Evolutionary conservation across 2,329 filamentous ascomycete species (phyloP).

Genomic region (Davidsoniella virescens): DNA sequence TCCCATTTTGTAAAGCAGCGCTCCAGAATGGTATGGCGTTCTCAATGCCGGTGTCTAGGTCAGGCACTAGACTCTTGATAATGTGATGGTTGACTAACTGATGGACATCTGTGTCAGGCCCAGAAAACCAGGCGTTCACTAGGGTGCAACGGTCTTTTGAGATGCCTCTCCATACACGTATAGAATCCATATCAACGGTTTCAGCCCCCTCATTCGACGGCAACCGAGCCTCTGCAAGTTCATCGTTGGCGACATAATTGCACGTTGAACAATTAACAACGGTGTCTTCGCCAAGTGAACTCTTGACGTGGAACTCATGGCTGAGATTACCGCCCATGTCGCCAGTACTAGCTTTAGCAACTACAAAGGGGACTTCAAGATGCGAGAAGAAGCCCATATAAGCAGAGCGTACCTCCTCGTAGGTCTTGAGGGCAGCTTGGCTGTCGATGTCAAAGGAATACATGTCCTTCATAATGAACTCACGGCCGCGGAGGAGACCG

Average conservation of each 20-base stretch:
- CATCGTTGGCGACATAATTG: slow-evolving; percentile 69
- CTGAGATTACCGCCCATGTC: slow-evolving; percentile 87
- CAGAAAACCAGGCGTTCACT: slow-evolving; percentile 53
- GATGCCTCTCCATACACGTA: slow-evolving; percentile 42
- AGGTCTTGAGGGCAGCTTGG: slow-evolving; percentile 61
- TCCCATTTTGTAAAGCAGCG: slow-evolving; percentile 18
- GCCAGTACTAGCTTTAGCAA: slow-evolving; percentile 85
- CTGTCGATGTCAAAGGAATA: slow-evolving; percentile 76
- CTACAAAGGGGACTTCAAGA: slow-evolving; percentile 65
- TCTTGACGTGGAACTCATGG: slow-evolving; percentile 85
- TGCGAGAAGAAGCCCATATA: slow-evolving; percentile 70
- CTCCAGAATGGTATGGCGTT: slow-evolving; percentile 38
- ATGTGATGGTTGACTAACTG: slow-evolving; percentile 34
- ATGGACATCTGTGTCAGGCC: slow-evolving; percentile 16
- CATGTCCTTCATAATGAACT: slow-evolving; percentile 96
- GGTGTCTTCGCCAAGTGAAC: slow-evolving; percentile 66
- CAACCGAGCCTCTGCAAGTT: slow-evolving; percentile 43
- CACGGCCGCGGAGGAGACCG: slow-evolving; percentile 70
- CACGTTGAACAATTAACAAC: slow-evolving; percentile 63
- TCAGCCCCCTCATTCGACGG: neutral
- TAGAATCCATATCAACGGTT: neutral
- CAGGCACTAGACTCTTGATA: slow-evolving; percentile 48
- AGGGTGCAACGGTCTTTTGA: slow-evolving; percentile 51
- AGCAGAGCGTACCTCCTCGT: slow-evolving; percentile 53
- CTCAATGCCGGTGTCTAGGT: slow-evolving; percentile 56